phyloP scores from a whole-genome alignment of 805 yeast genomes.

The Kodamaea jinghongensis region DNA sequence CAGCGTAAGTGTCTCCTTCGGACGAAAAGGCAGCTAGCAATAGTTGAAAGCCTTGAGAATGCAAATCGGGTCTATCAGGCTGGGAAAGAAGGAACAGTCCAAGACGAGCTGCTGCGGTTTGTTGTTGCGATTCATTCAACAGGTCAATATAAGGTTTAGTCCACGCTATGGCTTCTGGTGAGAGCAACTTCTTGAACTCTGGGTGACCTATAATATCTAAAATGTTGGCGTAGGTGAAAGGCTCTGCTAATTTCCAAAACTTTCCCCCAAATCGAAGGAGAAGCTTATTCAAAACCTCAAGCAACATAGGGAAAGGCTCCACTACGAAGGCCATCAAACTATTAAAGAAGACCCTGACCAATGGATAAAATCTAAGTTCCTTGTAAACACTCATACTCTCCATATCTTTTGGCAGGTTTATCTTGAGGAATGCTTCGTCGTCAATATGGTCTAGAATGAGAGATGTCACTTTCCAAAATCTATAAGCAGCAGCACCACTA shows the following conservation, averaged over 20 bases:
- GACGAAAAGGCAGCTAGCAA: conserved; percentile 18
- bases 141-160: conserved; percentile 43
- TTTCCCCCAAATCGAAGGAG: conserved; percentile 39
- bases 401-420: conserved; percentile 30
- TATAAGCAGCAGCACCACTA: conserved; percentile 36
- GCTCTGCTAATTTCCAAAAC: conserved; percentile 57
- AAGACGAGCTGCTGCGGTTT: conserved; percentile 51
- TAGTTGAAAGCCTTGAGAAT: conserved; percentile 9
- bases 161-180: conserved; percentile 39
- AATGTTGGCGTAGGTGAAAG: conserved; percentile 53
- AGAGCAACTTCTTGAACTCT: conserved; percentile 28
- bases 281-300: conserved; percentile 50
- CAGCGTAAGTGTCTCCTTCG: conserved; percentile 23
- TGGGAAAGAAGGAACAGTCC: conserved; percentile 39
- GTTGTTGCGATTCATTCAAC: conserved; percentile 47
- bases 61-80: not conserved
- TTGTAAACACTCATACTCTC: conserved; percentile 26
- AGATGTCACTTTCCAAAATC: conserved; percentile 47
- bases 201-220: conserved; percentile 61
- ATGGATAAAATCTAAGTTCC: conserved; percentile 33
- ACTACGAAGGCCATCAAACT: conserved; percentile 51
- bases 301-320: conserved; percentile 50
- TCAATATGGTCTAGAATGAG: conserved; percentile 37
- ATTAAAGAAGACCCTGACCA: conserved; percentile 44
- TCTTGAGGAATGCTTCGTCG: conserved; percentile 28